Evolutionary conservation across 495 filamentous ascomycete genomes (phyloP).

Genomic region (Xylaria grammica): DNA sequence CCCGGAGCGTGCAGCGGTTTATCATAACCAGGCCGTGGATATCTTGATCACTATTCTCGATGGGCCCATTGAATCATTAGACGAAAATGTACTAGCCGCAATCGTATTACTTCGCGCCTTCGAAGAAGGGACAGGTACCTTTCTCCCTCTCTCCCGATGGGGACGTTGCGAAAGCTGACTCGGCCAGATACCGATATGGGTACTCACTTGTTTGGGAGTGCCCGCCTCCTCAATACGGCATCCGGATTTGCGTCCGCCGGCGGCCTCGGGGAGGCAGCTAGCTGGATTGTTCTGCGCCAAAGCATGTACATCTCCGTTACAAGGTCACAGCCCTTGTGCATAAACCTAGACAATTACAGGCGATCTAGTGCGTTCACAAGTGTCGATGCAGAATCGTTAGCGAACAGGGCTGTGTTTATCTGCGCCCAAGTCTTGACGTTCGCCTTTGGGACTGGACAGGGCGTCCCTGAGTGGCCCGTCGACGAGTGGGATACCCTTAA

Average conservation of each 20-base stretch:
- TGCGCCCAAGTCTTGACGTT: background rate
- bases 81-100: constrained; percentile 42
- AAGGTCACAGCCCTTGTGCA: constrained; percentile 31
- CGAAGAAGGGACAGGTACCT: constrained; percentile 31
- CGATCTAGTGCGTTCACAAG: background rate
- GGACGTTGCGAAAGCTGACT: constrained; percentile 24
- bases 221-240: constrained; percentile 24
- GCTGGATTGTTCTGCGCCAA: constrained; percentile 45
- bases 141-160: constrained; percentile 17
- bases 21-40: constrained; percentile 6
- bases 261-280: constrained; percentile 41
- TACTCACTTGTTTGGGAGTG: constrained; percentile 13
- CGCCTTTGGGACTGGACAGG: background rate
- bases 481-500: background rate
- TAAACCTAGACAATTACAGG: background rate
- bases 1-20: background rate
- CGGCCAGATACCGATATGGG: constrained; percentile 25
- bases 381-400: background rate
- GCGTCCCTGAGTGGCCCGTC: background rate
- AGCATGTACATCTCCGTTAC: constrained; percentile 44
- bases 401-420: background rate
- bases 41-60: constrained; percentile 28
- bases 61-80: constrained; percentile 25
- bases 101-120: constrained; percentile 42
- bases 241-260: constrained; percentile 24